Base-by-base conservation (phyloP, 805 yeast species). In the Ogataea saltuana region DNA sequence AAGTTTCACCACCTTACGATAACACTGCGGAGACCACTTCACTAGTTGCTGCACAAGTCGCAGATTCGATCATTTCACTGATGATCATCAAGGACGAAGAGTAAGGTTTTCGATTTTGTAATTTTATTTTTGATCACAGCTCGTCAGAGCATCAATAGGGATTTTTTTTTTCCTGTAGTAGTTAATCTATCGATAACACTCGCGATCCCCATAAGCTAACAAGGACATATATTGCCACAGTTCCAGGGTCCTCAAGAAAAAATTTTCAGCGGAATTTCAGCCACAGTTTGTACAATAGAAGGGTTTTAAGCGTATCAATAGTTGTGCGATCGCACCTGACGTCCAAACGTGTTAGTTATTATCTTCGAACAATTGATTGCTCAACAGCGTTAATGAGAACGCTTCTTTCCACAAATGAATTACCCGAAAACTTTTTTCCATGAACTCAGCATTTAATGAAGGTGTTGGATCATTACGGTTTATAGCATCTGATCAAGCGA, bases 31-130 rank as follows among this genome's bases (percentile, higher is more conserved):
- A 76, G 49, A 70, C 75, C 44, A 82, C 88, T 4, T 75, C 82
- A 12, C 63, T 81, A 46, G 81, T 83, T 3, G 88, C 84, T 3
- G 80, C 85, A 3, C 83, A 80, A 46, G 78, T 80, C 37, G 78
- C 76, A 33, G 81, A 76, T 51, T 70, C 75, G 7, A 54, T 76
- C 17, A 50, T 76, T 39, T 75, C 76, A 2, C 53, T 76, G 31
- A 69, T 76, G 70, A 66, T 71, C 4, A 68, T 67, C n/a, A 53
- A 33, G 19, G 33, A 27, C 17, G 33, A 28, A 9, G 22, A 35
- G 22, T 15, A 15, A 19, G 10, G n/a, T 28, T 26, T 26, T 26
- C 12, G 7, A 9, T 26, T 28, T 16, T 28, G 18, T 28, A 10
- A n/a, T n/a, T n/a, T 25, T 11, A 25, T 6, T 25, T 25, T 13